A percentile compares a stretch with the other conserved stretches of the same genome.
phyloP scores from a whole-genome alignment of 371 early-diverging fungal species.

The Mucor plumbeus region DNA sequence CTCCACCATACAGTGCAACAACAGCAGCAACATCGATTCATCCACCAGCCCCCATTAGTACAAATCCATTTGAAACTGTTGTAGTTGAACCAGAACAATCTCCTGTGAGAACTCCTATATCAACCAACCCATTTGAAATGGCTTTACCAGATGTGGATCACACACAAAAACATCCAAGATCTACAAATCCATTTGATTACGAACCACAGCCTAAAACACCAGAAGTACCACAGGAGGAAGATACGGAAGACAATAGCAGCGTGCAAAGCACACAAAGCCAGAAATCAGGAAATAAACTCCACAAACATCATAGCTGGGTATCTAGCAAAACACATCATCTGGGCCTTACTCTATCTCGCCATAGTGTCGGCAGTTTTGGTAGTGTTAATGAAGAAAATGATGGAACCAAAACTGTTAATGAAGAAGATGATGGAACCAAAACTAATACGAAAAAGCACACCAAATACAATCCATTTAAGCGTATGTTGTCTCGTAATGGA shows the following conservation, averaged over 20 bases:
- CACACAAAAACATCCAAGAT: neutral
- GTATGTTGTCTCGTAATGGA: neutral
- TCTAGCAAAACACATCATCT: neutral
- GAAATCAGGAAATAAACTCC: neutral
- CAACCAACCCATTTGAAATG: slow-evolving; percentile 8
- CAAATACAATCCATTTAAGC: slow-evolving; percentile 12
- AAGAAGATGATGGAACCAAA: neutral
- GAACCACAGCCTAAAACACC: neutral
- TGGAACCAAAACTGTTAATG: no score
- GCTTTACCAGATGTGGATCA: neutral
- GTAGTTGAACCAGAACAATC: neutral
- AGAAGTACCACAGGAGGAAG: neutral
- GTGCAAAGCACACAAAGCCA: neutral
- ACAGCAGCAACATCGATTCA: neutral
- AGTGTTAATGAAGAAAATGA: neutral
- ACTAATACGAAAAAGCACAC: neutral
- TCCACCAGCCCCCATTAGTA: neutral
- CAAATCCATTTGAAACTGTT: slow-evolving; percentile 9
- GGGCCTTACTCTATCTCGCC: neutral
- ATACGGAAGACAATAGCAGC: neutral
- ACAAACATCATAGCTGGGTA: slow-evolving; percentile 2
- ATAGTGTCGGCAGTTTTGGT: neutral
- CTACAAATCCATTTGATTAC: neutral
- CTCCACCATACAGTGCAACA: slow-evolving; percentile 12
- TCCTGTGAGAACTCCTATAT: neutral